Percentiles rank a stretch among this genome's conserved stretches.
phyloP scores from a whole-genome alignment of 2,329 filamentous ascomycete genomes.

The Colletotrichum sp. region DNA sequence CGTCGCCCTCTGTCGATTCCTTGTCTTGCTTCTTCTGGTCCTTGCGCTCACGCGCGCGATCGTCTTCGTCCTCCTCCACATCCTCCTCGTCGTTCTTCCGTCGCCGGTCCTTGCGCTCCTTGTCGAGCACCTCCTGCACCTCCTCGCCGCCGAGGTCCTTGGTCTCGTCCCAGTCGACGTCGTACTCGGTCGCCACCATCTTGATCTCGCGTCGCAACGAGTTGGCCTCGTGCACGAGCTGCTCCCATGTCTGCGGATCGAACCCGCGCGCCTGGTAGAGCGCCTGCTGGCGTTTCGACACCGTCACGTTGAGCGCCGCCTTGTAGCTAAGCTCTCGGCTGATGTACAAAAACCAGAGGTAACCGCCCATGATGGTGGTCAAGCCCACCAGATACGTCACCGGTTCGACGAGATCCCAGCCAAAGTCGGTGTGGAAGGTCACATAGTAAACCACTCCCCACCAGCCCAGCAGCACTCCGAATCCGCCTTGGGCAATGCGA shows the following conservation, averaged over 20 bases:
- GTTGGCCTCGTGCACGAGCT: conserved; percentile 81
- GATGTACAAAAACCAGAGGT: conserved; percentile 93
- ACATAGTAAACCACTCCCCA: conserved; percentile 82
- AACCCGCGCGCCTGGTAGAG: conserved; percentile 80
- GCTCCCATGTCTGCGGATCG: conserved; percentile 78
- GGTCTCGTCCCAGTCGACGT: conserved; percentile 86
- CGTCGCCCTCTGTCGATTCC: too few species aligned
- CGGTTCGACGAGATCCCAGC: conserved; percentile 92
- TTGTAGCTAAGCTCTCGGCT: conserved; percentile 89
- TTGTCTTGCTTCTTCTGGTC: conserved; percentile 27
- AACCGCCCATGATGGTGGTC: conserved; percentile 84
- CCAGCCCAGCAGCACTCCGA: conserved; percentile 75
- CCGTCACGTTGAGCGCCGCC: conserved; percentile 85
- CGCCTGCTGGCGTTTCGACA: conserved; percentile 76
- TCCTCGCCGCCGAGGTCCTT: conserved; percentile 74
- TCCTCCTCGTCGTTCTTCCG: conserved; percentile 40
- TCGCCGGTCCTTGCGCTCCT: conserved; percentile 49
- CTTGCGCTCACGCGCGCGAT: conserved; percentile 37
- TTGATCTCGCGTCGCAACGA: conserved; percentile 78
- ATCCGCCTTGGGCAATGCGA: conserved; percentile 79
- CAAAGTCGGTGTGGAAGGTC: conserved; percentile 74
- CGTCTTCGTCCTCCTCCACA: conserved; percentile 40
- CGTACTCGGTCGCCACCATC: conserved; percentile 82
- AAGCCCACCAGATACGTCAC: conserved; percentile 90
- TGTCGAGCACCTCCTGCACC: conserved; percentile 60